A percentile compares a stretch with the other conserved stretches of the same genome.
phyloP scores from a whole-genome alignment of 768 basidiomycete genomes.

The Pleurotus ostreatus region DNA sequence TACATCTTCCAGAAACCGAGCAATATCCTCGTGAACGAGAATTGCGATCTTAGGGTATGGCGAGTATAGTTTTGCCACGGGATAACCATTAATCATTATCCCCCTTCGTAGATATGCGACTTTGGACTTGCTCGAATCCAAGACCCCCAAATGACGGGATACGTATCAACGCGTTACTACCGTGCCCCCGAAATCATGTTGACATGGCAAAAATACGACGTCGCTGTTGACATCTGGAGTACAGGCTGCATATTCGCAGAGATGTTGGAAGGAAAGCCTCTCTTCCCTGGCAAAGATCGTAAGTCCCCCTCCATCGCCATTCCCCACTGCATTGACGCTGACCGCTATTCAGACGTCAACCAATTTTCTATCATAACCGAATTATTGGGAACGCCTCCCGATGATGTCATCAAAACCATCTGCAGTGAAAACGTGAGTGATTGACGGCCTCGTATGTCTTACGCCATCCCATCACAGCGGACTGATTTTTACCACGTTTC shows the following conservation, averaged over 20 bases:
- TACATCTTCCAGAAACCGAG: slow-evolving; percentile 77
- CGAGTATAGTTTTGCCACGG: neutral
- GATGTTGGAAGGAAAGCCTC: slow-evolving; percentile 97
- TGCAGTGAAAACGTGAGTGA: slow-evolving; percentile 88
- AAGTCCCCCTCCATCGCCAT: slow-evolving; percentile 33
- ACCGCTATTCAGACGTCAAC: slow-evolving; percentile 79
- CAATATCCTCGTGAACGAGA: slow-evolving; percentile 99
- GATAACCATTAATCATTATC: slow-evolving; percentile 10
- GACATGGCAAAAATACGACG: slow-evolving; percentile 99
- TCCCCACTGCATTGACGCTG: slow-evolving; percentile 6
- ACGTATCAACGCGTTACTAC: slow-evolving; percentile 98
- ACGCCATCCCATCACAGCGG: no score
- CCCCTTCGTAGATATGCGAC: slow-evolving; percentile 78
- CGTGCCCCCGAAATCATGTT: slow-evolving; percentile 99
- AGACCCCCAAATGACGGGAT: slow-evolving; percentile 99
- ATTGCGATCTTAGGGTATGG: slow-evolving; percentile 92
- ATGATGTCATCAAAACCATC: slow-evolving; percentile 99
- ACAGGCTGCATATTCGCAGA: slow-evolving; percentile 99
- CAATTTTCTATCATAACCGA: slow-evolving; percentile 99
- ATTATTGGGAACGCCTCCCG: slow-evolving; percentile 94
- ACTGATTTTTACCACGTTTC: slow-evolving; percentile 1
- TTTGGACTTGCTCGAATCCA: slow-evolving; percentile 98
- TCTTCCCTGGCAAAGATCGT: slow-evolving; percentile 99
- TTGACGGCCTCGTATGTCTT: neutral
- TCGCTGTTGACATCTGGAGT: slow-evolving; percentile 99